Percentiles rank a stretch among this genome's conserved stretches.
These are phyloP conservation scores for Tolypocladium endophyticum DNA, from an alignment of 2,329 filamentous ascomycete species.

Conservation along the genomic window DNA sequence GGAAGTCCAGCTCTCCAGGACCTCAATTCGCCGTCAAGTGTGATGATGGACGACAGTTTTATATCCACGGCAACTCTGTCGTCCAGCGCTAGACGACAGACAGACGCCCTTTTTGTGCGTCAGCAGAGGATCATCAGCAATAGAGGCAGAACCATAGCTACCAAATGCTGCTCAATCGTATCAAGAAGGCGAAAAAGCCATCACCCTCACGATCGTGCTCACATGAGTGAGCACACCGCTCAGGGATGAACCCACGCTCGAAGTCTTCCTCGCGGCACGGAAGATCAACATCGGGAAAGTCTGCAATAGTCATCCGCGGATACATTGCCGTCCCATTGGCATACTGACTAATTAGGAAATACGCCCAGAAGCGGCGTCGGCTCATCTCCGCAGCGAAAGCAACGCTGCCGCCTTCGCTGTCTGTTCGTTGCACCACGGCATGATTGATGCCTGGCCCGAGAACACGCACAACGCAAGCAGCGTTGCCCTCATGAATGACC, in stretches of 20 bases:
- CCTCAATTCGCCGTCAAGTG: background rate
- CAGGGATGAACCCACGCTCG: background rate
- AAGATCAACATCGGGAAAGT: background rate
- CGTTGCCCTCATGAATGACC: background rate
- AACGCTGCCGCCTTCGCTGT: background rate
- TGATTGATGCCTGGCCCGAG: background rate
- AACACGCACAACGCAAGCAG: background rate
- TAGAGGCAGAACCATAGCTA: background rate
- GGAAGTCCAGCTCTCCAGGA: background rate
- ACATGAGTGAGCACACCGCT: background rate
- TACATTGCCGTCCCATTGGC: background rate
- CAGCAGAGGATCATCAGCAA: background rate
- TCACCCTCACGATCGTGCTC: background rate
- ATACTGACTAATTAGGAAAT: background rate
- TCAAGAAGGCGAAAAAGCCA: background rate
- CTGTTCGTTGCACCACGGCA: background rate
- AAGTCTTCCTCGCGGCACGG: background rate
- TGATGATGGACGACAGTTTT: background rate
- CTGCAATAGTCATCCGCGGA: background rate
- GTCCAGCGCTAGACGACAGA: background rate
- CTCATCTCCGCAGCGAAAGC: background rate
- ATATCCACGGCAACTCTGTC: background rate
- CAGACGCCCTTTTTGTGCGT: background rate
- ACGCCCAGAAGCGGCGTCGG: background rate
- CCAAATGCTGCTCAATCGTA: background rate